These are phyloP conservation scores for Galerina marginata DNA, from an alignment of 768 basidiomycete genomes.

Conservation along the genomic window DNA sequence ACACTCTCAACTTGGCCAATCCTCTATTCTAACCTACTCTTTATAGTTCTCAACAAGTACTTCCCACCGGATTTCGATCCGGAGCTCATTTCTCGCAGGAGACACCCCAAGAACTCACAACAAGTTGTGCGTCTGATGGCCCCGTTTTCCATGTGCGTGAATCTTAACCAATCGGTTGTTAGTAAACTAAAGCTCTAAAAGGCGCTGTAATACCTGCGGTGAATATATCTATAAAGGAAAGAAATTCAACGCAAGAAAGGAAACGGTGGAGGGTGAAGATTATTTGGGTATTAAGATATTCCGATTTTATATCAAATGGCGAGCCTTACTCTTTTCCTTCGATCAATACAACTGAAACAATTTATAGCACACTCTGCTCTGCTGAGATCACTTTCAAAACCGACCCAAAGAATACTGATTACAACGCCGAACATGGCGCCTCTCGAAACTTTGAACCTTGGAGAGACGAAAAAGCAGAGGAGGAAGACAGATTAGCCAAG, in stretches of 20 bases:
- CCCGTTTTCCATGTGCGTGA: slow-evolving; percentile 90
- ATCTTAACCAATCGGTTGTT: background rate
- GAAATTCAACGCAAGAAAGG: slow-evolving; percentile 99
- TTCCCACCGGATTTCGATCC: slow-evolving; percentile 99
- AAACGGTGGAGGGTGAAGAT: slow-evolving; percentile 96
- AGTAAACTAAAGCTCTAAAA: slow-evolving; percentile 32
- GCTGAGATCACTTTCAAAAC: slow-evolving; percentile 99
- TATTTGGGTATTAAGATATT: slow-evolving; percentile 99
- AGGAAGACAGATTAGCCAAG: slow-evolving; percentile 85
- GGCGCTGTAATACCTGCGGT: slow-evolving; percentile 94
- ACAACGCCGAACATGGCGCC: slow-evolving; percentile 93
- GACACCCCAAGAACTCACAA: slow-evolving; percentile 91
- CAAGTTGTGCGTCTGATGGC: slow-evolving; percentile 99
- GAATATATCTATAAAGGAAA: slow-evolving; percentile 99
- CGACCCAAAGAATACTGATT: slow-evolving; percentile 97
- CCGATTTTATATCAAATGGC: slow-evolving; percentile 93
- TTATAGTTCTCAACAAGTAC: slow-evolving; percentile 90
- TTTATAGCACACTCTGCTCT: slow-evolving; percentile 84
- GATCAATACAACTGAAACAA: slow-evolving; percentile 19
- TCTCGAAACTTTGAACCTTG: slow-evolving; percentile 98
- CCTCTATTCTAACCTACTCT: background rate
- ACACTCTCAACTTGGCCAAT: background rate
- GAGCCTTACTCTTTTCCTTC: slow-evolving; percentile 27
- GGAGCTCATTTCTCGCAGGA: slow-evolving; percentile 90
- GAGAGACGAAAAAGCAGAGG: slow-evolving; percentile 79